Evolutionary conservation across 345 rosid genomes (phyloP).

Genomic region (Populus alba): DNA sequence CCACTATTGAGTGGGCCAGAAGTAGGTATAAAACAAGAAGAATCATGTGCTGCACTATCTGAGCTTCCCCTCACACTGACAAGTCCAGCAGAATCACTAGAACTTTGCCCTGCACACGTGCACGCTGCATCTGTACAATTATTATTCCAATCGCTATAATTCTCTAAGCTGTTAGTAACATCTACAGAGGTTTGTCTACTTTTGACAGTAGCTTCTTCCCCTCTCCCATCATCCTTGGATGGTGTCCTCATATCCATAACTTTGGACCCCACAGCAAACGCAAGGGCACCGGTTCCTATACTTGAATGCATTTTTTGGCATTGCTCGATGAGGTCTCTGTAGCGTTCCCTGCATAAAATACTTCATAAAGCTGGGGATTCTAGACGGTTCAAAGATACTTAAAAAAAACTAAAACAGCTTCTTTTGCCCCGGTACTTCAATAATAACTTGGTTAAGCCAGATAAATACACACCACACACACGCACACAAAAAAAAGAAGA

Average conservation of each 20-base stretch:
- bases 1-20: conserved; percentile 36
- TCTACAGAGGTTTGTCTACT: conserved; percentile 38
- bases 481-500: too few species aligned
- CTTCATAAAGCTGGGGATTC: conserved; percentile 14
- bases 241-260: conserved; percentile 88
- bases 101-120: conserved; percentile 50
- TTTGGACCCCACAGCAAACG: conserved; percentile 85
- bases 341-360: conserved; percentile 57
- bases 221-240: conserved; percentile 55
- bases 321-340: conserved; percentile 61
- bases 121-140: conserved; percentile 50
- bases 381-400: background rate
- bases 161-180: conserved; percentile 41
- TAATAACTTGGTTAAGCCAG: background rate
- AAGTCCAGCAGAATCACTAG: conserved; percentile 57
- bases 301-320: conserved; percentile 89
- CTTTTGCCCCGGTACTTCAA: background rate
- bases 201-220: conserved; percentile 47
- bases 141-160: conserved; percentile 43
- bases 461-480: background rate
- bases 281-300: conserved; percentile 89
- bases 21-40: conserved; percentile 46
- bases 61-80: conserved; percentile 53
- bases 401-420: background rate
- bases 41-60: conserved; percentile 48